A percentile compares a stretch with the other conserved stretches of the same genome.
These are phyloP conservation scores for Verbena officinalis DNA, from an alignment of 257 asterid genomes.

Conservation along the genomic window DNA sequence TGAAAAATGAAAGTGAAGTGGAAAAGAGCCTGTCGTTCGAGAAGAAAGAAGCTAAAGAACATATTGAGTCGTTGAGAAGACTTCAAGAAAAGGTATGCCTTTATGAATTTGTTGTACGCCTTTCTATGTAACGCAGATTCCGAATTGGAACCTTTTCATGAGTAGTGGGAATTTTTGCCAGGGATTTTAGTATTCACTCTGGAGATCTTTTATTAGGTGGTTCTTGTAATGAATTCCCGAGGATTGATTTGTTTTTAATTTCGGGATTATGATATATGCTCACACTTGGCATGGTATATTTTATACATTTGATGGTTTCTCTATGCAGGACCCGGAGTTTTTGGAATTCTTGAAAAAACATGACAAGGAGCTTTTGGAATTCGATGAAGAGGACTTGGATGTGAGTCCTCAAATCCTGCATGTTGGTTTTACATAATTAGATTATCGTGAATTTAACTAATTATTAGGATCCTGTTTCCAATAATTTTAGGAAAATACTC, in stretches of 20 bases:
- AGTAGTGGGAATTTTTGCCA: conserved; percentile 15
- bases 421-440: conserved; percentile 7
- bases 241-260: conserved; percentile 6
- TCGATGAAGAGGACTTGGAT: conserved; percentile 67
- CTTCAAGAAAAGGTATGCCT: conserved; percentile 76
- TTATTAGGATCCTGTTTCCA: conserved; percentile 21
- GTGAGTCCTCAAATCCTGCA: conserved; percentile 44
- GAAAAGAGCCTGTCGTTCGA: conserved; percentile 27
- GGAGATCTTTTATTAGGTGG: neutral
- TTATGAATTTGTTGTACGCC: too few relatives aligned
- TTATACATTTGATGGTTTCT: conserved; percentile 18
- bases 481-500: conserved; percentile 47
- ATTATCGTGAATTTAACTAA: conserved; percentile 11
- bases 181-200: neutral
- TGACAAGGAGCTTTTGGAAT: conserved; percentile 81
- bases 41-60: conserved; percentile 62
- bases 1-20: conserved; percentile 30
- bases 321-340: conserved; percentile 86
- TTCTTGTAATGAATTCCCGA: conserved; percentile 4
- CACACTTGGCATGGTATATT: neutral
- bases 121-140: neutral
- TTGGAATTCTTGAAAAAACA: conserved; percentile 83
- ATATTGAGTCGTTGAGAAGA: conserved; percentile 49
- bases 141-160: neutral
- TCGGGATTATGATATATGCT: neutral